Conservation (phyloP, 2,329 filamentous ascomycete species). For the Acrocalymma vagum region DNA sequence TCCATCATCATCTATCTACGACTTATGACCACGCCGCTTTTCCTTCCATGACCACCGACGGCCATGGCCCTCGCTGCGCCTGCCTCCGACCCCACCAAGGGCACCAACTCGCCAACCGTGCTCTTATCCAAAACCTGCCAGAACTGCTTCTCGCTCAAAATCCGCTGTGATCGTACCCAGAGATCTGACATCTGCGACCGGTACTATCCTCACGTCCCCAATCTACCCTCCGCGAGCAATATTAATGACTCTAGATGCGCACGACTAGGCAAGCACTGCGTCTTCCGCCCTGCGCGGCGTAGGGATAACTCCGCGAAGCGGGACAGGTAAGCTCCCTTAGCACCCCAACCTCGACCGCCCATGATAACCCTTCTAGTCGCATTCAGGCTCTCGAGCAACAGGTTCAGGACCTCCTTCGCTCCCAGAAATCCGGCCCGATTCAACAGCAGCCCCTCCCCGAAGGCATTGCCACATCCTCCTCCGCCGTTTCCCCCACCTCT, state of each 20-base stretch:
- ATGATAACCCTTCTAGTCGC: constrained; percentile 24
- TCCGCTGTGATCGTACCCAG: constrained; percentile 39
- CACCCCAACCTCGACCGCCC: not conserved
- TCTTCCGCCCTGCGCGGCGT: constrained; percentile 45
- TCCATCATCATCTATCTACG: too few species aligned
- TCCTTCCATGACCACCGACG: constrained; percentile 5
- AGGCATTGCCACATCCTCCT: constrained; percentile 12
- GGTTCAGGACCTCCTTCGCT: constrained; percentile 36
- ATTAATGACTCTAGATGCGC: constrained; percentile 47
- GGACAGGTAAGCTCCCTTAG: constrained; percentile 39
- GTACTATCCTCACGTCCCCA: too few species aligned
- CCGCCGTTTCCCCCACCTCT: constrained; percentile 12
- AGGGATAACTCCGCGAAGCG: constrained; percentile 47
- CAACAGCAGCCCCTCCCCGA: constrained; percentile 31
- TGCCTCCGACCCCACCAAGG: constrained; percentile 13
- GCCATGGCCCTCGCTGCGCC: constrained; percentile 22
- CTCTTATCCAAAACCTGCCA: constrained; percentile 42
- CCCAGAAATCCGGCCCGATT: constrained; percentile 23
- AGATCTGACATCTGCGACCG: constrained; percentile 37
- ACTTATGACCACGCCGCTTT: too few species aligned
- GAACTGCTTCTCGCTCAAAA: constrained; percentile 42
- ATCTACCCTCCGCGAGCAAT: too few species aligned
- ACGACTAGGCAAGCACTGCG: constrained; percentile 47
- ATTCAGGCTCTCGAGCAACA: constrained; percentile 50
- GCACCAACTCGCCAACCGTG: constrained; percentile 17